Evolutionary conservation across 192 early-diverging fungal genomes (phyloP), one percentile per base, ranked within the genome.

Genomic region (Coemansia sp.): DNA sequence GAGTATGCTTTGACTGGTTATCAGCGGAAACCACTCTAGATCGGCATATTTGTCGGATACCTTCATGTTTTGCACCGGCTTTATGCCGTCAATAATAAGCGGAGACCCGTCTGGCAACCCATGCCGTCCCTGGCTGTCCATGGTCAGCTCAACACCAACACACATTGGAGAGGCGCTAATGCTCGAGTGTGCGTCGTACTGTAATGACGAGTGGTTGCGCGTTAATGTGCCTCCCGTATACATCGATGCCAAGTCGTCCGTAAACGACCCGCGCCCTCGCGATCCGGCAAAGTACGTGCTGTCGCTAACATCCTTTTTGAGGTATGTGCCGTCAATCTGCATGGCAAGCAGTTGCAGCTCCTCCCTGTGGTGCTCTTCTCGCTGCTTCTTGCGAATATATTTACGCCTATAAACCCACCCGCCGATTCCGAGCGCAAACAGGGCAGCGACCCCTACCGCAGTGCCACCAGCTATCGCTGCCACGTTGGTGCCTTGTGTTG

Each of bases 11-110:
- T 79, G 67, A 60, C 57, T 48, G 20, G 37, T 60, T n/a, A 79
- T 62, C 18, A 79, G 61, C 20, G 76, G 76, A 67, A 79, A 79
- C 76, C 76, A 79, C 42, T 79, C 76, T n/a, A 79, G 60, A 36
- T 79, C 76, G 13, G 71, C 69, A 67, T 79, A 79, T 48, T 70
- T 70, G 56, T 79, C 76, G 0, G 76, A 63, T 8, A 60, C 71
- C 38, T 79, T 79, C 34, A 63, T 63, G 63, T 70, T 73, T n/a
- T 66, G 63, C 8, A 70, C 45, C 21, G 76, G 71, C 64, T 73
- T 39, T 14, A 79, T 79, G 59, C 56, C 42, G 23, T 73, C 64
- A 45, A 63, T 63, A 26, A 79, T 50, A 9, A 66, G 55, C 40
- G 76, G 76, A 36, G 76, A 79, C 33, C 76, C 76, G 21, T 79